Base-by-base conservation (phyloP, 2,329 filamentous ascomycete genomes). In the Pezizomycotina sp. region DNA sequence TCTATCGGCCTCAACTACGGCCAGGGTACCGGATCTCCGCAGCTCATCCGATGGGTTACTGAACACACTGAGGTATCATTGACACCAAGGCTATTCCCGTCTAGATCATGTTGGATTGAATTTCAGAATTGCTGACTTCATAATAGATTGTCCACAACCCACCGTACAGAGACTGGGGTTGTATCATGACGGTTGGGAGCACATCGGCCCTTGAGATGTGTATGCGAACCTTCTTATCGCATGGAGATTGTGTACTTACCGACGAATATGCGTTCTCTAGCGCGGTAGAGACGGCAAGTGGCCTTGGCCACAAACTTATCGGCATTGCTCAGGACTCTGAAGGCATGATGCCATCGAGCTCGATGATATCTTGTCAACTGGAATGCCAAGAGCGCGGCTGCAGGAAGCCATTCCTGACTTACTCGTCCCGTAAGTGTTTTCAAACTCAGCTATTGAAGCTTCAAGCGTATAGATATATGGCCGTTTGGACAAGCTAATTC, bases 241-340 rank as follows among this genome's bases (percentile, higher is more conserved):
- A 77, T 5, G 71, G 74, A 1, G 83, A 95, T 53, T 71, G 73
- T 41, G 62, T 95, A 31, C 58, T 95, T 14, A 84, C 80, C 6
- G 89, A 95, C 58, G 77, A 86, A 53, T 95, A 86, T 58, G 86
- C 81, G 24, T 98, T 93, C 60, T 74, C 77, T 5, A 79, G 79
- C 12, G 73, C 74, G 10, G 64, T 77, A 12, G 73, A 80, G 52
- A 71, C 74, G 1, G 72, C 70, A 1, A 55, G 60, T 18, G 72
- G 74, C 0, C 60, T 77, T 48, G 76, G 75, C 4, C 57, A 77
- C 19, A 66, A 64, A 38, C 63, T 71, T 7, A 61, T 66, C 2
- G 68, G 69, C 4, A 60, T 81, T 5, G 63, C 66, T 39, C 71
- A 81, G 61, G 77, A 83, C 50, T 61, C 62, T 1, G 60, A 77